Conservation (phyloP, 2,329 filamentous ascomycete species). For the Aureobasidium sp. region DNA sequence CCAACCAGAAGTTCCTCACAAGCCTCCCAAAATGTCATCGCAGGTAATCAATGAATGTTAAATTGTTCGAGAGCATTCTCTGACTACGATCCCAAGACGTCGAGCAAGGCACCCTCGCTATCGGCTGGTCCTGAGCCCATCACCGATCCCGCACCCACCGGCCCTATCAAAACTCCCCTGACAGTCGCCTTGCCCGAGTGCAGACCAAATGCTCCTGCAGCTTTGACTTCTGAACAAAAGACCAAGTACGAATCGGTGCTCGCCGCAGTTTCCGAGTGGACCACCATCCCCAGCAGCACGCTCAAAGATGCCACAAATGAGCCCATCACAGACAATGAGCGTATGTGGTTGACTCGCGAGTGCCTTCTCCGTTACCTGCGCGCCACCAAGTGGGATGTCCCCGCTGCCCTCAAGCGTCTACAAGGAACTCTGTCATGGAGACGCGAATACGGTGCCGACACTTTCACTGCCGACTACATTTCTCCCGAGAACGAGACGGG, state of each 20-base stretch:
- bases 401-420: conserved; percentile 71
- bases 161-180: conserved; percentile 29
- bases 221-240: conserved; percentile 69
- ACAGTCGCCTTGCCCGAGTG: conserved; percentile 39
- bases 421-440: conserved; percentile 79
- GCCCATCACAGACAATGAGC: conserved; percentile 70
- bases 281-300: conserved; percentile 57
- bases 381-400: conserved; percentile 81
- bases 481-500: conserved; percentile 92
- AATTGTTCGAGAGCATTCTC: not conserved
- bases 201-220: conserved; percentile 49
- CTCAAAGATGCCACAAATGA: conserved; percentile 51
- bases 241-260: conserved; percentile 76
- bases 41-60: not conserved
- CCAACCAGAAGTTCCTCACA: not conserved
- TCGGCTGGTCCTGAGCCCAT: conserved; percentile 24
- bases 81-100: conserved; percentile 12
- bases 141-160: conserved; percentile 21
- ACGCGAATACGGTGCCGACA: conserved; percentile 77
- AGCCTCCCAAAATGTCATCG: not conserved
- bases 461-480: conserved; percentile 77
- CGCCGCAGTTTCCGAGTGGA: conserved; percentile 62
- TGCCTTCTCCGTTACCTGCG: conserved; percentile 89
- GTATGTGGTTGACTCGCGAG: conserved; percentile 84
- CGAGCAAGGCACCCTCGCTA: conserved; percentile 18